These are phyloP conservation scores for Alternaria hordeiaustralica DNA, from an alignment of 2,329 filamentous ascomycete species.

Conservation along the genomic window DNA sequence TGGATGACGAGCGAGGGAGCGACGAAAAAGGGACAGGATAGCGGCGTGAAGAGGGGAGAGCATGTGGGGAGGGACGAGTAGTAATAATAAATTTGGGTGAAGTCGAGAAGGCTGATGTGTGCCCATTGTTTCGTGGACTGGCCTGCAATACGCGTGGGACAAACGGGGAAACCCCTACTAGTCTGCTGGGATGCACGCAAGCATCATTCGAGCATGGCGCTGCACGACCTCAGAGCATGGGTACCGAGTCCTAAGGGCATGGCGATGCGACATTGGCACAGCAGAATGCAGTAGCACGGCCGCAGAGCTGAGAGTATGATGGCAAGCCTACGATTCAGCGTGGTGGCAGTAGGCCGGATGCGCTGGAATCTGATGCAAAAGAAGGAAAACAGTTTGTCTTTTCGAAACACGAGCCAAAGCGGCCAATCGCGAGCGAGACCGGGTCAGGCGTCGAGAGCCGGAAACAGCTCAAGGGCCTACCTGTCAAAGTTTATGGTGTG, in stretches of 20 bases:
- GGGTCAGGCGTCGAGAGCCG: constrained; percentile 13
- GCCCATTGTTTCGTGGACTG: constrained; percentile 42
- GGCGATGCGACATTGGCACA: constrained; percentile 28
- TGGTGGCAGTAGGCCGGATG: constrained; percentile 18
- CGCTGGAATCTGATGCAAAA: constrained; percentile 21
- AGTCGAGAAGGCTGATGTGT: constrained; percentile 35
- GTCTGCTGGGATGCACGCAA: constrained; percentile 39
- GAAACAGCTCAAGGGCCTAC: constrained; percentile 33
- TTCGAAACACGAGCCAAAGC: constrained; percentile 11
- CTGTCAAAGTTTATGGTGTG: constrained; percentile 35
- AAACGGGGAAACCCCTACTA: constrained; percentile 31
- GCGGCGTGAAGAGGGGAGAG: constrained; percentile 24
- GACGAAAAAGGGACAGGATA: constrained; percentile 33
- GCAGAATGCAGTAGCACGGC: constrained; percentile 31
- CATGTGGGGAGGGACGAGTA: constrained; percentile 39
- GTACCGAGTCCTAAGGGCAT: constrained; percentile 29
- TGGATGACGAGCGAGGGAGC: constrained; percentile 29
- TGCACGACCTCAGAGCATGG: constrained; percentile 35
- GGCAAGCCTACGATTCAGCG: not conserved
- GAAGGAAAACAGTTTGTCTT: constrained; percentile 19
- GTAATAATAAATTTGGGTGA: constrained; percentile 44
- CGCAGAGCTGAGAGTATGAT: constrained; percentile 19
- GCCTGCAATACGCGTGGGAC: constrained; percentile 43
- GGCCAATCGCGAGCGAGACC: constrained; percentile 29
- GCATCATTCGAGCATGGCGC: constrained; percentile 37